Conservation (phyloP, 495 filamentous ascomycete species). For the Xylaria telfairii region DNA sequence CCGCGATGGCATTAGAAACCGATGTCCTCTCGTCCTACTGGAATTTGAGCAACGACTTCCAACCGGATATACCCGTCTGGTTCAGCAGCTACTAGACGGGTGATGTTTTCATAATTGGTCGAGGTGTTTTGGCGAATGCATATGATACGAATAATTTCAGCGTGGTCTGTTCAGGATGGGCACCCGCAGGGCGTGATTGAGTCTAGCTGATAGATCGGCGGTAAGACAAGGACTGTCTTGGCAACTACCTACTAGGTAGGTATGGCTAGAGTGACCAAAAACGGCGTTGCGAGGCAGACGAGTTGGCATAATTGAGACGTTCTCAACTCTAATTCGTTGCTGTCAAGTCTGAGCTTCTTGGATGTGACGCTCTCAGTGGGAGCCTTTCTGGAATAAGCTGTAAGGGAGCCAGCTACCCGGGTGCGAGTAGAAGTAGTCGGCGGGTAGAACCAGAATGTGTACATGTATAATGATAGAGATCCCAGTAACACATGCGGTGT, state of each 20-base stretch:
- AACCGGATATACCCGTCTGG: slow-evolving; percentile 23
- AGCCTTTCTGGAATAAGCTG: background rate
- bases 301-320: background rate
- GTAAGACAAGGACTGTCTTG: background rate
- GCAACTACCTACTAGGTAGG: background rate
- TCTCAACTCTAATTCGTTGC: background rate
- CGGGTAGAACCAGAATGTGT: too few species aligned
- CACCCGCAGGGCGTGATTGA: background rate
- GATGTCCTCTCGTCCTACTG: slow-evolving; percentile 1
- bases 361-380: background rate
- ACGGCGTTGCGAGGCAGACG: background rate
- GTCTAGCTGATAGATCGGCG: background rate
- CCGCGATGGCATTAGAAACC: slow-evolving; percentile 6
- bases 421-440: too few species aligned
- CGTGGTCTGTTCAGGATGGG: background rate
- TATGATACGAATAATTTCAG: background rate
- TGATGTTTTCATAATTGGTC: background rate
- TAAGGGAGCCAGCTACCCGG: too few species aligned
- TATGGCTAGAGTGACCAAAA: background rate
- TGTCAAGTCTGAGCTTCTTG: background rate
- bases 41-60: slow-evolving; percentile 17
- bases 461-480: too few species aligned
- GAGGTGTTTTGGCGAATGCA: background rate
- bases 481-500: too few species aligned
- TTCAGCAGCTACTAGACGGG: slow-evolving; percentile 22